These are phyloP conservation scores for Entomortierella beljakovae DNA, from an alignment of 192 early-diverging fungal genomes.

Conservation along the genomic window DNA sequence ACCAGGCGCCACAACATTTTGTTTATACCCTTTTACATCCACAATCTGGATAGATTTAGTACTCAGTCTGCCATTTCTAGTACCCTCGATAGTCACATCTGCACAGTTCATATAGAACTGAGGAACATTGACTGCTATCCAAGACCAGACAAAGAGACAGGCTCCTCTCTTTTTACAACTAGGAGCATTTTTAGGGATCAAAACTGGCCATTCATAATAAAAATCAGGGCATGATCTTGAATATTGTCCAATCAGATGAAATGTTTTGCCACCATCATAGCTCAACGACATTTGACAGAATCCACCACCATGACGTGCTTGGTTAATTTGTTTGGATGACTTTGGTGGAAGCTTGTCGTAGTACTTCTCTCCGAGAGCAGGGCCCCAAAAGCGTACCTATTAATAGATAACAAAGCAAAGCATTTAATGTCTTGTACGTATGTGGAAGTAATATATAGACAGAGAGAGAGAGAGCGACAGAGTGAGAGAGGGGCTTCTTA, in stretches of 20 bases:
- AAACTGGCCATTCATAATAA: slow-evolving; percentile 52
- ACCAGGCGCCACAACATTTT: slow-evolving; percentile 7
- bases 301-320: slow-evolving; percentile 73
- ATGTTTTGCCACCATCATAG: slow-evolving; percentile 71
- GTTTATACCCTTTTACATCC: slow-evolving; percentile 2
- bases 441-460: neutral
- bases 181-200: slow-evolving; percentile 53
- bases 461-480: neutral
- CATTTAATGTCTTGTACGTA: neutral
- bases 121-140: slow-evolving; percentile 72
- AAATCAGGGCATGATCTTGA: slow-evolving; percentile 52
- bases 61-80: slow-evolving; percentile 17
- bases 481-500: neutral
- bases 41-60: slow-evolving; percentile 27
- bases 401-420: neutral
- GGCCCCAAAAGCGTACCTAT: slow-evolving; percentile 49
- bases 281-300: slow-evolving; percentile 74
- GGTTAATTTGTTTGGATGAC: slow-evolving; percentile 32
- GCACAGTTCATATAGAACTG: slow-evolving; percentile 85
- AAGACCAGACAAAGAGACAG: slow-evolving; percentile 64
- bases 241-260: slow-evolving; percentile 48
- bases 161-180: slow-evolving; percentile 22
- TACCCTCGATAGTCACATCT: slow-evolving; percentile 68
- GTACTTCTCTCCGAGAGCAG: slow-evolving; percentile 1
- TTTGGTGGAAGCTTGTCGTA: neutral